Evolutionary conservation across 176 grass and related monocot genomes (phyloP), one percentile per base, ranked within the genome.

Genomic region (Paspalum notatum): DNA sequence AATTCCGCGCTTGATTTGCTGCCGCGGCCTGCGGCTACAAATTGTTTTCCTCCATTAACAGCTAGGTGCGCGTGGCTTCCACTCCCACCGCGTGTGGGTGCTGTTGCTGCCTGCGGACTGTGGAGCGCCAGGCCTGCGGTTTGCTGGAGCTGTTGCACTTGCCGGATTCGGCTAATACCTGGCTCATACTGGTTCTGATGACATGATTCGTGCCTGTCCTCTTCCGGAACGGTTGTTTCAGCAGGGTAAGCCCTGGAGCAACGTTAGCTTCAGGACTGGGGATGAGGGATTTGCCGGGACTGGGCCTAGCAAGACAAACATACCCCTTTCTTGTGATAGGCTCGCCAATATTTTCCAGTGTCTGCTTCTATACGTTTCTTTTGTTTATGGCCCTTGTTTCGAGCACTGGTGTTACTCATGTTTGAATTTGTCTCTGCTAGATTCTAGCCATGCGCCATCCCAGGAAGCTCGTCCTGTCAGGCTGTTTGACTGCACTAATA

Each of bases 381-480:
- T 65, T 78, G 65, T 78, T 52, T 52, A 44, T 37, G 52, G 81
- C 59, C 63, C 16, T 66, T 48, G 52, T 8, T 88, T 61, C 7
- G 61, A 84, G 60, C 68, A 68, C 43, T 41, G n/a, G 39, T 25
- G 61, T 89, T 77, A 38, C 59, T 42, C 49, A 37, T 26, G 24
- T 41, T 45, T 82, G 21, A 71, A 55, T 83, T 68, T 90, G n/a
- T 61, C 26, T 74, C 62, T 92, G 64, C 80, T 81, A 99, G 96
- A 95, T 99, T 78, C 84, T 99, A 78, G 96, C 96, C 65, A 99
- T 99, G 96, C 83, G 92, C 21, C 72, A 99, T 88, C 92, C 96
- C 5, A 87, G 96, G 76, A 95, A 84, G 69, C 85, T 95, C 12
- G 96, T 99, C 66, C 85, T 99, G 68, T 41, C 90, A 52, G 96